Evolutionary conservation across 345 rosid species (phyloP), one percentile per base, ranked within the genome.

Genomic region (Salix viminalis): DNA sequence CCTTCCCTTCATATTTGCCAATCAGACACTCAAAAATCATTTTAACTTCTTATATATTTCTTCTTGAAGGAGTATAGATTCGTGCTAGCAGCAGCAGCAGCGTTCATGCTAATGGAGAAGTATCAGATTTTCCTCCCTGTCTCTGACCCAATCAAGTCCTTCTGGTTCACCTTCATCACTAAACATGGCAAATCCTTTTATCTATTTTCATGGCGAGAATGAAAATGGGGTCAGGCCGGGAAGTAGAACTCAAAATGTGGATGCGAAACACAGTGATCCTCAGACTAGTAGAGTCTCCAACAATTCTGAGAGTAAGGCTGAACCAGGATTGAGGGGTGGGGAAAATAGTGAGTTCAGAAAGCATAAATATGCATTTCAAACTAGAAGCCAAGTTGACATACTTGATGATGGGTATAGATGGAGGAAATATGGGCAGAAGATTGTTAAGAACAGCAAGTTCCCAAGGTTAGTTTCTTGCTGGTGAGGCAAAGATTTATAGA

Each of bases 341-440:
- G 65, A 72, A 2, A 67, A 34, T 2, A 77, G 67, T 68, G 78
- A 36, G 56, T 66, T 3, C 32, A 83, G n/a, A 71, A 87, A 71
- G 78, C 89, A 81, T 36, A 83, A 80, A 70, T 83, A 42, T 67
- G 89, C 89, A 28, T 87, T 87, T 76, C 81, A 87, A 73, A 87
- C 89, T 18, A 83, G 81, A 41, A 87, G 86, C 56, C 83, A 75
- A 34, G 81, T 87, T 79, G 89, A 87, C 50, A 81, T 87, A 54
- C 83, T 87, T 7, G 89, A 87, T 79, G 88, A 87, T 81, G 88
- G 89, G 1, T 86, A 86, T 77, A 73, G 89, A 48, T 86, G 89
- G 87, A 84, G 89, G 79, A 84, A 86, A 79, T 83, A 87, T 73
- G 89, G 89, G 1, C 89, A 87, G 41, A 87, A 87, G 71, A 74